Evolutionary conservation across 1,139 yeast species (phyloP).

Genomic region (Yamadazyma diospyri): DNA sequence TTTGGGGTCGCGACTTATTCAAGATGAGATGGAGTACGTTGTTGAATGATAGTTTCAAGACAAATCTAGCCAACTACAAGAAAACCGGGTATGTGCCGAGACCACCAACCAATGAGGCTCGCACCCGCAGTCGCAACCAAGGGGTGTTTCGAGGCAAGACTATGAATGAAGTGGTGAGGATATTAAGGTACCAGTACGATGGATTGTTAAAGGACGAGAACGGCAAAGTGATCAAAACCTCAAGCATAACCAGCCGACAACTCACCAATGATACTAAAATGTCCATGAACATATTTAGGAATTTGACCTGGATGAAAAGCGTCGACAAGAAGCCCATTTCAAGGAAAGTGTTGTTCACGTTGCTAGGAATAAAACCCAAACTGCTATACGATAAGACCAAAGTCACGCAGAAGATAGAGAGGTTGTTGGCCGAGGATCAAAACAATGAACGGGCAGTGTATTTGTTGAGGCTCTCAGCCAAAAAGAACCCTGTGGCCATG

Average conservation of each 20-base stretch:
- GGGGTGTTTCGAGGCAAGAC: conserved; percentile 10
- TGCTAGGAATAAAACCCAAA: conserved; percentile 55
- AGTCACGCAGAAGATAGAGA: conserved; percentile 50
- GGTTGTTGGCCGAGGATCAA: conserved; percentile 47
- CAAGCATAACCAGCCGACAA: conserved; percentile 12
- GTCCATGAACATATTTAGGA: conserved; percentile 25
- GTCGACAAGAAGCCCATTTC: conserved; percentile 31
- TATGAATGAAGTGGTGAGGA: conserved; percentile 21
- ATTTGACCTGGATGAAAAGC: conserved; percentile 24
- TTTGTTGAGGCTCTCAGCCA: conserved; percentile 41
- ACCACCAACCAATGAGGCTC: background rate
- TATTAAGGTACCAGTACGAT: conserved; percentile 17
- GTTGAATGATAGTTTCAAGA: conserved; percentile 14
- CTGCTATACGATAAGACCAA: conserved; percentile 55
- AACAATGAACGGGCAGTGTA: conserved; percentile 49
- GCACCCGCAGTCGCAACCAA: background rate
- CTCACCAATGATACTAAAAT: conserved; percentile 6
- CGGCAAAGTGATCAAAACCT: conserved; percentile 13
- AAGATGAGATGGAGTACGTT: conserved; percentile 4
- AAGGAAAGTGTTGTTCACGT: conserved; percentile 41
- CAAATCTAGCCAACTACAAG: conserved; percentile 25
- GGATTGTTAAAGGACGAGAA: conserved; percentile 15
- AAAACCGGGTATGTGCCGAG: conserved; percentile 20
- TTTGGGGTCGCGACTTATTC: background rate
- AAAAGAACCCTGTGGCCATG: conserved; percentile 56